Evolutionary conservation across 805 yeast genomes (phyloP), one percentile per base, ranked within the genome.

Genomic region (Danielozyma ontarioensis): DNA sequence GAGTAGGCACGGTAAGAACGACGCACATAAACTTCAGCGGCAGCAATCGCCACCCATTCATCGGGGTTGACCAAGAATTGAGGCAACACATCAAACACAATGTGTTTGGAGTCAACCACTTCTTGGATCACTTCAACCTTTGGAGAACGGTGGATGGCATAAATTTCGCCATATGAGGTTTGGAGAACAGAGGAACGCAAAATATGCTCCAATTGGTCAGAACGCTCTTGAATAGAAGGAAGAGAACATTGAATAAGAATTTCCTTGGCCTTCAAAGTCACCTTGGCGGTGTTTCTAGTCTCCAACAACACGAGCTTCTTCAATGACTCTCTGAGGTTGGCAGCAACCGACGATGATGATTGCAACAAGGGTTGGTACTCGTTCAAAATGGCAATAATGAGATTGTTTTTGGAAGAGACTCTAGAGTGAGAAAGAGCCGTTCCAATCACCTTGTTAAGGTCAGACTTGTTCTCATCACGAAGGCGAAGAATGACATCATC

Each of bases 1-100:
- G 87, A 81, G 66, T 94, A 93, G 25, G 97, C 97, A 53, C 97
- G 80, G 70, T 89, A 93, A 28, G 97, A 95, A 60, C 98, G 83
- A 60, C 97, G 83, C 39, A 89, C 81, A 61, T 93, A 93, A 38
- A 93, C 95, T 64, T 93, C 97, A 29, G 95, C 87, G 24, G 98
- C 97, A 24, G 98, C 97, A 45, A 90, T 76, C 3, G 90, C 83
- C 40, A 93, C 90, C 72, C 86, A 85, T 30, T 83, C 84, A 53
- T 94, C 97, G 10, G 73, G 53, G 48, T 86, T 83, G 35, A 74
- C 77, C 64, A 93, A 77, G 65, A 93, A 93, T 64, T 87, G 97
- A 28, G 95, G 75, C 58, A 93, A 74, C 25, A 94, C 97, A 57
- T 93, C 99, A 58, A 90, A 93, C 13, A 93, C 97, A 39, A 90